Conservation (phyloP, 441 rosid genomes). For the Flueggea neowawraea region DNA sequence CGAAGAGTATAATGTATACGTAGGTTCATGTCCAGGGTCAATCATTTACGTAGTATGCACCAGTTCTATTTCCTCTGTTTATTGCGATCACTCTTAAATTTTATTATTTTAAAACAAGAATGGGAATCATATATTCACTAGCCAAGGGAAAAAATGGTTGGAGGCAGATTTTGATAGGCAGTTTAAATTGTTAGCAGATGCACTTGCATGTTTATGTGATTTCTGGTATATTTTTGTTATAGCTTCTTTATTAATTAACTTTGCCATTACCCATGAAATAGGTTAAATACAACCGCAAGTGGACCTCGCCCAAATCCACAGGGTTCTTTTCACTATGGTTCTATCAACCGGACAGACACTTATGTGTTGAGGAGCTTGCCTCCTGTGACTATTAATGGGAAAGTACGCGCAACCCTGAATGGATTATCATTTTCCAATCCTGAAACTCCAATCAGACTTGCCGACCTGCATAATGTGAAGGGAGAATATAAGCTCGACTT, state of each 20-base stretch:
- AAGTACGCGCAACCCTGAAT: constrained; percentile 61
- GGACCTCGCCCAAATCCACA: constrained; percentile 99
- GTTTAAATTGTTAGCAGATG: too few species aligned
- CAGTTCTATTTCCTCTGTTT: too few species aligned
- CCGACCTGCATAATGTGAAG: constrained; percentile 61
- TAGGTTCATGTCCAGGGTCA: too few species aligned
- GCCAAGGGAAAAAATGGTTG: too few species aligned
- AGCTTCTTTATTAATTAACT: constrained; percentile 5
- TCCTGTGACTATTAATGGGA: constrained; percentile 55
- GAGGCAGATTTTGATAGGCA: too few species aligned
- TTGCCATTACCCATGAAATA: constrained; percentile 20
- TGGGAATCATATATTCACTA: too few species aligned
- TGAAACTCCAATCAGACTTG: constrained; percentile 74
- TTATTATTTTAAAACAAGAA: too few species aligned
- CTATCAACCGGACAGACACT: constrained; percentile 72
- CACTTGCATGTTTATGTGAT: too few species aligned
- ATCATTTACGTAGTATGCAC: too few species aligned
- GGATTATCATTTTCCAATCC: constrained; percentile 83
- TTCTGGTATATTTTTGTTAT: too few species aligned
- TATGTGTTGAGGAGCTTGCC: constrained; percentile 70
- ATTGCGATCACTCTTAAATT: too few species aligned
- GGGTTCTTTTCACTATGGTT: constrained; percentile 90
- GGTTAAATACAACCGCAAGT: constrained; percentile 84
- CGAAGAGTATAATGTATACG: too few species aligned
- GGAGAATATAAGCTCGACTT: constrained; percentile 89